Conservation (phyloP, 1,284 basidiomycete genomes). For the Veloporphyrellus conicus region DNA sequence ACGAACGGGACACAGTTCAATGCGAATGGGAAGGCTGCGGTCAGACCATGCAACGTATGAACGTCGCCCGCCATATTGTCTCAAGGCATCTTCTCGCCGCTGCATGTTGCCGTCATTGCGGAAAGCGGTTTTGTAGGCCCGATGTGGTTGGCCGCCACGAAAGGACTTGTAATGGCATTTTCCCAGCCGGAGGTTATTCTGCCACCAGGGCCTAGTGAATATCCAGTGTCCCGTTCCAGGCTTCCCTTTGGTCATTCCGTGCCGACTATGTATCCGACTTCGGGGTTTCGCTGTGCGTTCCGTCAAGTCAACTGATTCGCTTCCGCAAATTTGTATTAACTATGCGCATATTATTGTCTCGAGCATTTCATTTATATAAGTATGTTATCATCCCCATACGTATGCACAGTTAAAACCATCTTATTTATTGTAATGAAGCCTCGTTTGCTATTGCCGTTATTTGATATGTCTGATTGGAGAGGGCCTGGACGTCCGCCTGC, state of each 20-base stretch:
- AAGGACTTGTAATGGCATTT: slow-evolving; percentile 12
- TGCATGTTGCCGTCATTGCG: slow-evolving; percentile 24
- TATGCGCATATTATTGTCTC: slow-evolving; percentile 10
- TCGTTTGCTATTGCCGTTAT: neutral
- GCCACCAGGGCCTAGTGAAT: slow-evolving; percentile 1
- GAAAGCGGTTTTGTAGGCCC: slow-evolving; percentile 25
- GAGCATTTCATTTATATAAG: slow-evolving; percentile 3
- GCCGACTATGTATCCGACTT: neutral
- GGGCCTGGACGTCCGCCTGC: too few relatives aligned
- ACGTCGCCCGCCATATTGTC: slow-evolving; percentile 28
- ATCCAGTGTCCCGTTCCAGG: neutral
- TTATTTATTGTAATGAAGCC: slow-evolving; percentile 7
- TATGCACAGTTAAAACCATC: neutral
- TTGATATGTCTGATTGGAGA: too few relatives aligned
- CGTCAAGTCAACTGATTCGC: slow-evolving; percentile 2
- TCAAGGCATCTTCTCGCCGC: slow-evolving; percentile 27
- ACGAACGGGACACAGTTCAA: slow-evolving; percentile 23
- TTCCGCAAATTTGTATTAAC: slow-evolving; percentile 5
- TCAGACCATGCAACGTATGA: slow-evolving; percentile 27
- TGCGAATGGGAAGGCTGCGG: slow-evolving; percentile 26
- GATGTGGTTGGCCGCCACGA: slow-evolving; percentile 29
- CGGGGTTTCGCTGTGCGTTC: slow-evolving; percentile 1
- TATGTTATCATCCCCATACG: slow-evolving; percentile 7
- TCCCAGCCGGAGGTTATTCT: neutral
- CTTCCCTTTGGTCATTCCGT: neutral